Conservation (phyloP, 306 rosid genomes). For the Canavalia gladiata region DNA sequence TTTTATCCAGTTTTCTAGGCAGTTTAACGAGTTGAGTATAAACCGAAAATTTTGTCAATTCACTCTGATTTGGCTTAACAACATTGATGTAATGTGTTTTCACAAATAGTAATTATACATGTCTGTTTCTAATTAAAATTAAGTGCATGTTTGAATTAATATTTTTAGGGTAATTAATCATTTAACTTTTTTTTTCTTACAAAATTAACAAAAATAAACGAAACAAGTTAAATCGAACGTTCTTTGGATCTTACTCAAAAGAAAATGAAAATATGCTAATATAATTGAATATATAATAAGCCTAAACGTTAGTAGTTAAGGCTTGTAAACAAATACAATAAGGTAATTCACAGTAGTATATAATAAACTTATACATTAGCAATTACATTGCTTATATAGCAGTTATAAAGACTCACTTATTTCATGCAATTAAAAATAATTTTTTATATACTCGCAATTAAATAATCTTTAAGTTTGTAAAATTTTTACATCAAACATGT, state of each 20-base stretch:
- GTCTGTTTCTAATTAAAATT: not conserved
- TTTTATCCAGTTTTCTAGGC: too few species aligned
- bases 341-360: not conserved
- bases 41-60: too few species aligned
- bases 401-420: not conserved
- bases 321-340: not conserved
- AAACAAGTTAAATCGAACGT: too few species aligned
- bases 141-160: too few species aligned
- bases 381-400: not conserved
- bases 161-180: too few species aligned
- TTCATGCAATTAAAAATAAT: not conserved
- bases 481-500: not conserved
- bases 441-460: not conserved
- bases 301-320: not conserved
- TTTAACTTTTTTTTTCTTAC: too few species aligned
- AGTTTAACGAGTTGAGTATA: too few species aligned
- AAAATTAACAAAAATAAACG: too few species aligned
- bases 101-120: not conserved
- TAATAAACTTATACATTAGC: not conserved
- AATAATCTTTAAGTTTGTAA: not conserved
- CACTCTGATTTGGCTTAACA: too few species aligned
- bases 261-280: not conserved
- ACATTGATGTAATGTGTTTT: not conserved
- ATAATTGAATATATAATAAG: not conserved
- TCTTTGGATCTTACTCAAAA: too few species aligned